These are phyloP conservation scores for Lecanicillium sp. DNA, from an alignment of 2,329 filamentous ascomycete genomes.

Conservation along the genomic window DNA sequence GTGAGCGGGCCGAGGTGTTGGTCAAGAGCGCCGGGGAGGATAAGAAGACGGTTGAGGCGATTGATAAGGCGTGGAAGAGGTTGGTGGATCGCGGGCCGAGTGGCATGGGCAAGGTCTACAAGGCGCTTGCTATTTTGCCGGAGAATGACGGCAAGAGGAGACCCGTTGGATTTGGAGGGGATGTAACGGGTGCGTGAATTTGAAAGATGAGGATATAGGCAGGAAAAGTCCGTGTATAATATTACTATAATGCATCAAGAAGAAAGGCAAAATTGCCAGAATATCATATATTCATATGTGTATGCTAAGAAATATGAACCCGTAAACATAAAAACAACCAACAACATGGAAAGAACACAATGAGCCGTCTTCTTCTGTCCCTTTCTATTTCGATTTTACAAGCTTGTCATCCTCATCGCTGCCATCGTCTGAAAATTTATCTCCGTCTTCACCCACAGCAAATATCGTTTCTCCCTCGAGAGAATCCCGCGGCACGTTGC, in stretches of 20 bases:
- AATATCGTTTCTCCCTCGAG: slow-evolving; percentile 91
- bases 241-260: neutral
- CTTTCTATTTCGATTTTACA: slow-evolving; percentile 39
- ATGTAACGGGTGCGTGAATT: slow-evolving; percentile 25
- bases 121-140: slow-evolving; percentile 83
- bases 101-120: slow-evolving; percentile 94
- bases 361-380: slow-evolving; percentile 8
- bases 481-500: slow-evolving; percentile 42
- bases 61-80: slow-evolving; percentile 70
- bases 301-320: neutral
- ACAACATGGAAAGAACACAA: neutral
- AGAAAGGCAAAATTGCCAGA: neutral
- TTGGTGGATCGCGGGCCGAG: slow-evolving; percentile 73
- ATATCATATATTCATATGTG: too few species aligned
- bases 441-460: slow-evolving; percentile 77
- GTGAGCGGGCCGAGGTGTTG: slow-evolving; percentile 64
- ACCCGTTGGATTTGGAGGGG: slow-evolving; percentile 88
- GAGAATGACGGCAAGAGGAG: slow-evolving; percentile 64
- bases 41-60: slow-evolving; percentile 44
- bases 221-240: neutral
- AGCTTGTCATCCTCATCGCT: slow-evolving; percentile 44
- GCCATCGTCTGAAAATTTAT: slow-evolving; percentile 75
- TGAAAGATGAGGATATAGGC: too few species aligned
- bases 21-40: slow-evolving; percentile 33
- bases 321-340: neutral